phyloP scores from a whole-genome alignment of 495 filamentous ascomycete genomes.

The Neurospora sp. region DNA sequence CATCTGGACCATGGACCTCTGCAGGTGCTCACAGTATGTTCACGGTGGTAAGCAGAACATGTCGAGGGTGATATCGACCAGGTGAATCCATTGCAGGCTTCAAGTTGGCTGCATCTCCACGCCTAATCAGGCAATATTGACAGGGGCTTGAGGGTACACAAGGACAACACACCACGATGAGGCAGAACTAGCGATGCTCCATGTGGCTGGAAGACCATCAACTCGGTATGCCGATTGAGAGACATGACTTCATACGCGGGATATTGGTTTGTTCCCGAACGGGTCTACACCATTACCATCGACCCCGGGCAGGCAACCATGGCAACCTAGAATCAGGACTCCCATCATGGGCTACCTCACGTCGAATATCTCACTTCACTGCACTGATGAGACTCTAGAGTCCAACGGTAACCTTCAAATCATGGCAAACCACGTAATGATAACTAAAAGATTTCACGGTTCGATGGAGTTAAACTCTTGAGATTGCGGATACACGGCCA shows the following conservation, averaged over 20 bases:
- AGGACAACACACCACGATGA: not conserved
- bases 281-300: not conserved
- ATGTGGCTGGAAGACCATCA: not conserved
- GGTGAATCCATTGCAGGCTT: not conserved
- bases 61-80: not conserved
- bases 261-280: not conserved
- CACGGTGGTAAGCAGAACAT: not conserved
- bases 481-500: not conserved
- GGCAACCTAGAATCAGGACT: not conserved
- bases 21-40: not conserved
- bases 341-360: not conserved
- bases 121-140: not conserved
- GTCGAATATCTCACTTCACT: not conserved
- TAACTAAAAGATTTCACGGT: not conserved
- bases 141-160: not conserved
- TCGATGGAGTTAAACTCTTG: not conserved
- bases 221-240: not conserved
- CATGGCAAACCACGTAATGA: not conserved
- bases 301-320: not conserved
- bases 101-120: not conserved
- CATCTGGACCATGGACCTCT: not conserved
- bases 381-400: not conserved
- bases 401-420: not conserved
- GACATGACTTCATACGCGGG: not conserved
- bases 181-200: not conserved